A percentile compares a stretch with the other conserved stretches of the same genome.
These are phyloP conservation scores for Cytospora piceae DNA, from an alignment of 2,329 filamentous ascomycete genomes.

Conservation along the genomic window DNA sequence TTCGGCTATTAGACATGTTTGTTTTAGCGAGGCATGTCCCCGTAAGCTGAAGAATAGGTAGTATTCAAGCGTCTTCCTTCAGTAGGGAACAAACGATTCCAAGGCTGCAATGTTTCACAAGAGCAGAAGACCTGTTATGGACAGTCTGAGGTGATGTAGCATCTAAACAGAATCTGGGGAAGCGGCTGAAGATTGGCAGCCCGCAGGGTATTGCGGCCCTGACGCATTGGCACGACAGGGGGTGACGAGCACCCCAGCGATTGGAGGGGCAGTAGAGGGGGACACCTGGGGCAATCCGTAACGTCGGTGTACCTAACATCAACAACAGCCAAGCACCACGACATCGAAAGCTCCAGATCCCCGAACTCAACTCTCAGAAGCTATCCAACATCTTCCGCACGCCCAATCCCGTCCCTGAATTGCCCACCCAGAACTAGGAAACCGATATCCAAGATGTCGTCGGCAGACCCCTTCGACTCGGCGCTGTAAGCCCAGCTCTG, in stretches of 20 bases:
- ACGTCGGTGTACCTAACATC: slow-evolving; percentile 30
- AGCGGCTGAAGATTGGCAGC: slow-evolving; percentile 22
- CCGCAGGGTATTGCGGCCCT: slow-evolving; percentile 11
- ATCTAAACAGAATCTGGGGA: slow-evolving; percentile 22
- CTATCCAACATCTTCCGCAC: slow-evolving; percentile 5
- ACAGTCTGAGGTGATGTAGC: slow-evolving; percentile 11
- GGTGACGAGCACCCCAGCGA: slow-evolving; percentile 13
- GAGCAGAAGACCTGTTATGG: slow-evolving; percentile 2
- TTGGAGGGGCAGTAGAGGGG: slow-evolving; percentile 30
- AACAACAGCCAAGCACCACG: slow-evolving; percentile 14
- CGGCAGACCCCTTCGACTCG: slow-evolving; percentile 72
- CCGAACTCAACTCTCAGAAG: neutral
- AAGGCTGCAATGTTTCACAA: slow-evolving; percentile 11
- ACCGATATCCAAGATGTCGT: slow-evolving; percentile 45
- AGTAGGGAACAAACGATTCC: neutral
- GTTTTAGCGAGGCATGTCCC: no score
- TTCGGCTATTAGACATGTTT: no score
- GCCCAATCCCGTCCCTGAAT: neutral
- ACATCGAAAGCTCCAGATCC: neutral
- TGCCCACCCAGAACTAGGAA: neutral
- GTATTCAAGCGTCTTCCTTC: no score
- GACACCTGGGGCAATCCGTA: slow-evolving; percentile 8
- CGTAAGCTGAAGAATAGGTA: no score
- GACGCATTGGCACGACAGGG: slow-evolving; percentile 25
- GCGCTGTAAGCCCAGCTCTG: slow-evolving; percentile 63